Evolutionary conservation across 2,329 filamentous ascomycete genomes (phyloP).

Genomic region (Aspergillus sp.): DNA sequence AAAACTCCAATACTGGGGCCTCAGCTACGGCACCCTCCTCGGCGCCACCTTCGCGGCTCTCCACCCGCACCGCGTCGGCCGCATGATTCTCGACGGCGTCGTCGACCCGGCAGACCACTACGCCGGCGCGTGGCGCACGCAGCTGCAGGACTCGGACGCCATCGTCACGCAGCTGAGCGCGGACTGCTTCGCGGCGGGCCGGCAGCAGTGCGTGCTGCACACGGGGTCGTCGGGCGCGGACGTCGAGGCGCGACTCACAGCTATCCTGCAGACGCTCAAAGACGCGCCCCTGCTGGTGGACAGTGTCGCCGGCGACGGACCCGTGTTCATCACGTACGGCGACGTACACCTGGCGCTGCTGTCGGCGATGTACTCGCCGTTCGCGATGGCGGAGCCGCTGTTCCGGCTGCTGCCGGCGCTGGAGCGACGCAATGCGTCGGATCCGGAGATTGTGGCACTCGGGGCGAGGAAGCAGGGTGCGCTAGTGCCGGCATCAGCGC

Average conservation of each 20-base stretch:
- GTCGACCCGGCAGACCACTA: constrained; percentile 1
- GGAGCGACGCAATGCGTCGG: background rate
- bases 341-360: background rate
- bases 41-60: background rate
- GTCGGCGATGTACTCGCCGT: background rate
- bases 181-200: background rate
- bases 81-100: constrained; percentile 1
- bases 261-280: constrained; percentile 11
- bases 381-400: background rate
- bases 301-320: background rate
- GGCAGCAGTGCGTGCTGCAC: background rate
- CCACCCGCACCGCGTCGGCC: background rate
- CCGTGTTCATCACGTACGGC: background rate
- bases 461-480: background rate
- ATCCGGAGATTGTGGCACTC: background rate
- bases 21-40: background rate
- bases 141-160: background rate
- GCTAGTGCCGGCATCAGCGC: background rate
- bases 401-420: background rate
- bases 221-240: background rate
- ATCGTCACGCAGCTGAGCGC: background rate
- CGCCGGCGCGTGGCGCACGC: background rate
- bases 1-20: background rate
- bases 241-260: constrained; percentile 6
- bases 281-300: constrained; percentile 14